Conservation (phyloP, 2,329 filamentous ascomycete species). For the Basipetospora chlamydospora region DNA sequence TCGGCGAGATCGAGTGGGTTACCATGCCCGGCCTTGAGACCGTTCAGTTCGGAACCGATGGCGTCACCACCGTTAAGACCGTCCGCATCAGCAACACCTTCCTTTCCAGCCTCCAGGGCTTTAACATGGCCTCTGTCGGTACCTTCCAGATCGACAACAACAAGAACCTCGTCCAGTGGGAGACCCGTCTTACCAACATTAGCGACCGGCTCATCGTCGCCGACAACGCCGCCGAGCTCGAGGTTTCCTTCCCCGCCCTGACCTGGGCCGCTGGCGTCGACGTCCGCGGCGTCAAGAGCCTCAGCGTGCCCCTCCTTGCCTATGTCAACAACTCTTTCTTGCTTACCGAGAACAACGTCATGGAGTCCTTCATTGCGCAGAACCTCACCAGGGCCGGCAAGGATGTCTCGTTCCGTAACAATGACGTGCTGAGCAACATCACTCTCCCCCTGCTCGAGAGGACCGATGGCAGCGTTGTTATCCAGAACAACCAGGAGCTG, state of each 20-base stretch:
- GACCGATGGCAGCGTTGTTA: constrained; percentile 65
- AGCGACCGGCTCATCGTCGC: constrained; percentile 56
- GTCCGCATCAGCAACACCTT: constrained; percentile 78
- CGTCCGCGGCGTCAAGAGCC: constrained; percentile 61
- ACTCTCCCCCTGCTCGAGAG: constrained; percentile 53
- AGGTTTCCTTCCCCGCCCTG: constrained; percentile 64
- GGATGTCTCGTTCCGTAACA: constrained; percentile 50
- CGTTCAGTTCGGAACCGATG: constrained; percentile 32
- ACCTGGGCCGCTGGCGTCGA: constrained; percentile 34
- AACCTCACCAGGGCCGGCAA: constrained; percentile 55
- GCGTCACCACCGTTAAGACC: constrained; percentile 50
- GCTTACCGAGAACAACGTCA: constrained; percentile 63
- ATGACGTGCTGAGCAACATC: constrained; percentile 54
- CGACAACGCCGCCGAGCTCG: constrained; percentile 63
- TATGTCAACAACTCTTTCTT: constrained; percentile 65
- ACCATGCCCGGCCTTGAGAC: constrained; percentile 49
- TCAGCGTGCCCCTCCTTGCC: constrained; percentile 59
- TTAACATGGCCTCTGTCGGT: constrained; percentile 61
- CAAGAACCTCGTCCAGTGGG: constrained; percentile 58
- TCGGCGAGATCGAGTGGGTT: constrained; percentile 55
- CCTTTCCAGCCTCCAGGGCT: constrained; percentile 62
- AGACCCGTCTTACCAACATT: constrained; percentile 65
- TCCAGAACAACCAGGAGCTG: constrained; percentile 82
- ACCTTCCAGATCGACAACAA: constrained; percentile 85
- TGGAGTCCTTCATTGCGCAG: constrained; percentile 44